Evolutionary conservation across 2,329 filamentous ascomycete species (phyloP).

Genomic region (Tricladium varicosporioides): DNA sequence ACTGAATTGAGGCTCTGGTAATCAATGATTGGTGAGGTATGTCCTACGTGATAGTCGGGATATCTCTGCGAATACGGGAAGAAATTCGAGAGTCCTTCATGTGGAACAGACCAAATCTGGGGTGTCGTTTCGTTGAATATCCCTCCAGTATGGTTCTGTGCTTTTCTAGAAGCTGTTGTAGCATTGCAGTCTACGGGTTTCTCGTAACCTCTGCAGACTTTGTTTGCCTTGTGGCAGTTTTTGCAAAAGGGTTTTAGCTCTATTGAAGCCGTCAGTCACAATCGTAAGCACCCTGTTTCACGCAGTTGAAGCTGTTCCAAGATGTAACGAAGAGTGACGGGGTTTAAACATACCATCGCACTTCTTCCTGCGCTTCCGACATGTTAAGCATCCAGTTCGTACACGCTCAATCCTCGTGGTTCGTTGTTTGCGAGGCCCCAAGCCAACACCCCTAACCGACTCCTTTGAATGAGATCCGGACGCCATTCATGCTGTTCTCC

Average conservation of each 20-base stretch:
- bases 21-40: too few species aligned
- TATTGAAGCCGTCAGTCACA: background rate
- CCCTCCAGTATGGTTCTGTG: too few species aligned
- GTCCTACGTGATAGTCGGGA: too few species aligned
- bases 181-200: background rate
- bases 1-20: too few species aligned
- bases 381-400: background rate
- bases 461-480: background rate
- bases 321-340: too few species aligned
- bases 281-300: background rate
- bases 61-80: too few species aligned
- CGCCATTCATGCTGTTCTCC: conserved; percentile 1
- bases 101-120: background rate
- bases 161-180: background rate
- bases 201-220: background rate
- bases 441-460: too few species aligned
- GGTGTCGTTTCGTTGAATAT: background rate
- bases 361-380: conserved; percentile 1
- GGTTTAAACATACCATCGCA: background rate
- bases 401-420: background rate
- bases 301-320: background rate
- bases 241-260: background rate
- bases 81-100: too few species aligned
- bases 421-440: background rate
- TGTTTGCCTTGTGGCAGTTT: background rate